phyloP scores from a whole-genome alignment of 345 rosid genomes.

The Populus davidiana region DNA sequence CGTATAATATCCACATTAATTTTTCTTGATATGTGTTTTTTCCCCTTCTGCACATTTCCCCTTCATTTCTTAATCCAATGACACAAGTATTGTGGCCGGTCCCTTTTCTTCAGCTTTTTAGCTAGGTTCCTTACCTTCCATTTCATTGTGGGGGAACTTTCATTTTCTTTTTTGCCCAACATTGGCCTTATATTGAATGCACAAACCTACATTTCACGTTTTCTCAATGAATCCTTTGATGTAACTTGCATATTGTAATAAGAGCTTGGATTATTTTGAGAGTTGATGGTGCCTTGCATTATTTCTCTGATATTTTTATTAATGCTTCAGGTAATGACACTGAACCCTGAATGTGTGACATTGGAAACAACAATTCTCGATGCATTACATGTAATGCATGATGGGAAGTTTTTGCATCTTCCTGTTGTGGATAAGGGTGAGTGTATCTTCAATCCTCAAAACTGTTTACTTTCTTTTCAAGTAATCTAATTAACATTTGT shows the following conservation, averaged over 20 bases:
- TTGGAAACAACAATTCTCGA: constrained; percentile 85
- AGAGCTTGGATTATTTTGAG: background rate
- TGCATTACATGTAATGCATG: constrained; percentile 93
- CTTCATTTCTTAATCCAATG: background rate
- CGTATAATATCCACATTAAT: background rate
- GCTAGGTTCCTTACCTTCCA: background rate
- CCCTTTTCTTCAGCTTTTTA: background rate
- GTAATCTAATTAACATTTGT: constrained; percentile 8
- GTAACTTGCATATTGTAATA: background rate
- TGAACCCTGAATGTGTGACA: constrained; percentile 80
- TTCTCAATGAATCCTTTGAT: background rate
- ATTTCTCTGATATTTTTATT: background rate
- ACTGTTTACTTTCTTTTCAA: background rate
- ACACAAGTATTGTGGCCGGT: background rate
- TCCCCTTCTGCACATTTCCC: background rate
- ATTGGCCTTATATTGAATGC: background rate
- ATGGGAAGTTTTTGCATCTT: constrained; percentile 94
- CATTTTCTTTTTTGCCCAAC: background rate
- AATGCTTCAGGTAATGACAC: constrained; percentile 77
- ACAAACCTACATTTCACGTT: background rate
- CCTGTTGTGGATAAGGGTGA: constrained; percentile 81
- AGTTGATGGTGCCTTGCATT: background rate
- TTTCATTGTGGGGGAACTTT: background rate
- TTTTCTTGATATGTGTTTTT: background rate
- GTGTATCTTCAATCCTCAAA: background rate